Conservation (phyloP, 148 eudicot genomes). For the Persicaria maculosa region DNA sequence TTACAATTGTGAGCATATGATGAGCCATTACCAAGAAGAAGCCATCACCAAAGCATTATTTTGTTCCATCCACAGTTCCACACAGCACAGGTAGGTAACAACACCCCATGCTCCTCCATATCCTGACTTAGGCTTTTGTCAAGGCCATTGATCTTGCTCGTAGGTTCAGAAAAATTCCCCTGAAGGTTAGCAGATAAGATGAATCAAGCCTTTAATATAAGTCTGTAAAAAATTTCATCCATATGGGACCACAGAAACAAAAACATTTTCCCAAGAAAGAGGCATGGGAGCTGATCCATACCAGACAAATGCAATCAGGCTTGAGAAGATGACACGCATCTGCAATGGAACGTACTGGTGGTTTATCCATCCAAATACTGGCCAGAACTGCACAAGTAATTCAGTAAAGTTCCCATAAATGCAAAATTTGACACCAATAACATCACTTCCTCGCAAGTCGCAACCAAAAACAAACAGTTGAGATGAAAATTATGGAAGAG, state of each 20-base stretch:
- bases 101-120: neutral
- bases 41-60: neutral
- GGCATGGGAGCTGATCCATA: conserved; percentile 15
- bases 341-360: conserved; percentile 87
- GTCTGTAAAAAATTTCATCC: neutral
- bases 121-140: conserved; percentile 31
- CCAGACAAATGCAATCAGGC: conserved; percentile 80
- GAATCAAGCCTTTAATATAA: neutral
- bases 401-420: neutral
- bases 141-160: conserved; percentile 58
- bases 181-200: conserved; percentile 20
- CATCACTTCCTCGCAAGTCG: neutral
- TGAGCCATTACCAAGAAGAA: neutral
- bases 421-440: neutral
- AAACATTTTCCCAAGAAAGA: neutral
- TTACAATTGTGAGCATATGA: neutral
- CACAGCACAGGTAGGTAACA: neutral
- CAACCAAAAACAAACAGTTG: neutral
- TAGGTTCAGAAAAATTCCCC: conserved; percentile 89
- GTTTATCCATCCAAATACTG: conserved; percentile 85
- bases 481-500: neutral
- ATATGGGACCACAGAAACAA: neutral
- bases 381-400: conserved; percentile 67
- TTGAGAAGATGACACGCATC: conserved; percentile 77
- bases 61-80: neutral